These are phyloP conservation scores for Bathelium albidoporum DNA, from an alignment of 495 filamentous ascomycete genomes.

Conservation along the genomic window DNA sequence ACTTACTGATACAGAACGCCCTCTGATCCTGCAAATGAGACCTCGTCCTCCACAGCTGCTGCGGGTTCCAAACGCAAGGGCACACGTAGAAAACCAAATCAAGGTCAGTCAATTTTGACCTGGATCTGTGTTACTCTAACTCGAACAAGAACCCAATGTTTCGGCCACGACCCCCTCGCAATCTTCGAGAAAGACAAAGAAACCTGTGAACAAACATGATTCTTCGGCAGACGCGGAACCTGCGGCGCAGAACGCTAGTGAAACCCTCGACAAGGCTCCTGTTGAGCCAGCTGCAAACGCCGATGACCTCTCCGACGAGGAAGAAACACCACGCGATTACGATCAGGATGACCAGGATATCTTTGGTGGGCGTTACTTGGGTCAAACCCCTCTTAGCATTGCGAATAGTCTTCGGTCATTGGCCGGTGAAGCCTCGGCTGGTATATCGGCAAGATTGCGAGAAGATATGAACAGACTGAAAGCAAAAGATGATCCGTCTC, in stretches of 20 bases:
- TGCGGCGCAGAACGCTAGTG: conserved; percentile 27
- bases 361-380: conserved; percentile 58
- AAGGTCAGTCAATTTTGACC: conserved; percentile 27
- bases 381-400: too few species aligned
- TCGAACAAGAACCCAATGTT: conserved; percentile 29
- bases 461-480: conserved; percentile 75
- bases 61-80: conserved; percentile 56
- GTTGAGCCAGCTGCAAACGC: not conserved
- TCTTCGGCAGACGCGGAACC: conserved; percentile 30
- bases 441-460: conserved; percentile 66
- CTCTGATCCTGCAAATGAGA: conserved; percentile 29
- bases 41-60: conserved; percentile 24
- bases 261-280: conserved; percentile 31
- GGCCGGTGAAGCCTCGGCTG: conserved; percentile 81
- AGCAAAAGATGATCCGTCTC: conserved; percentile 76
- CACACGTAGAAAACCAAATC: conserved; percentile 48
- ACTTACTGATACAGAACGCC: conserved; percentile 25
- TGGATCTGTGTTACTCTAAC: conserved; percentile 29
- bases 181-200: conserved; percentile 32
- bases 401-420: too few species aligned
- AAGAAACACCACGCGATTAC: conserved; percentile 43
- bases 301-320: conserved; percentile 23
- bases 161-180: not conserved
- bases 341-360: conserved; percentile 59
- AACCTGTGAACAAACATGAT: conserved; percentile 36